phyloP scores from a whole-genome alignment of 495 filamentous ascomycete genomes.

The Trichodelitschia bisporula region DNA sequence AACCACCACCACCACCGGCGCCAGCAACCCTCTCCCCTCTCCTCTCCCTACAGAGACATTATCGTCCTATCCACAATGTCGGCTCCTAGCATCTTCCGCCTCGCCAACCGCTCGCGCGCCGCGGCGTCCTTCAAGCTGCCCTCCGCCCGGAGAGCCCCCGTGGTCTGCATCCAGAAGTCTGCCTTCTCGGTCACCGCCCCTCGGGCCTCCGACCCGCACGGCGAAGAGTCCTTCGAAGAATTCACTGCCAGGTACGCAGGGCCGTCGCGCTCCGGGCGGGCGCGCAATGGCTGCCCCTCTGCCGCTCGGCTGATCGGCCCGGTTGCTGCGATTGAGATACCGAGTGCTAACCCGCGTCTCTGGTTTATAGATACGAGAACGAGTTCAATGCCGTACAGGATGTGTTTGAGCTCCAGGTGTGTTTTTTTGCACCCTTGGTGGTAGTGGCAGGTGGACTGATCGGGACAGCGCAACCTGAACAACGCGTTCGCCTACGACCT shows the following conservation, averaged over 20 bases:
- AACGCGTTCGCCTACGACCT: conserved; percentile 99
- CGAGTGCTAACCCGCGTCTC: conserved; percentile 1
- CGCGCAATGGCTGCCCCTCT: background rate
- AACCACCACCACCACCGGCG: too few relatives aligned
- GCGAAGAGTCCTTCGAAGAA: conserved; percentile 94
- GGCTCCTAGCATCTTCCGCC: too few relatives aligned
- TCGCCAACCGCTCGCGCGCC: too few relatives aligned
- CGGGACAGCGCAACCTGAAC: conserved; percentile 79
- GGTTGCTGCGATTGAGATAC: background rate
- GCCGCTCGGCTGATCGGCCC: background rate
- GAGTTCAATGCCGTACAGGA: conserved; percentile 95
- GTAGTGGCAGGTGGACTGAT: background rate
- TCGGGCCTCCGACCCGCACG: conserved; percentile 3
- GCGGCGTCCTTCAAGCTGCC: too few relatives aligned
- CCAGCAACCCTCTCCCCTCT: too few relatives aligned
- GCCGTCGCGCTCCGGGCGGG: background rate
- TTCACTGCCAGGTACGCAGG: conserved; percentile 79
- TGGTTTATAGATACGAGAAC: conserved; percentile 69
- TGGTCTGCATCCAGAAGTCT: too few relatives aligned
- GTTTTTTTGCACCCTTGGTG: conserved; percentile 8
- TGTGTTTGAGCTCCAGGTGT: conserved; percentile 98
- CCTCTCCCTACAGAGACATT: too few relatives aligned
- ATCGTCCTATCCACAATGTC: too few relatives aligned
- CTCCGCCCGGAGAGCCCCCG: too few relatives aligned
- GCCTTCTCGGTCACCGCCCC: background rate